Conservation (phyloP, 768 basidiomycete genomes). For the Termitomyces titanicus region DNA sequence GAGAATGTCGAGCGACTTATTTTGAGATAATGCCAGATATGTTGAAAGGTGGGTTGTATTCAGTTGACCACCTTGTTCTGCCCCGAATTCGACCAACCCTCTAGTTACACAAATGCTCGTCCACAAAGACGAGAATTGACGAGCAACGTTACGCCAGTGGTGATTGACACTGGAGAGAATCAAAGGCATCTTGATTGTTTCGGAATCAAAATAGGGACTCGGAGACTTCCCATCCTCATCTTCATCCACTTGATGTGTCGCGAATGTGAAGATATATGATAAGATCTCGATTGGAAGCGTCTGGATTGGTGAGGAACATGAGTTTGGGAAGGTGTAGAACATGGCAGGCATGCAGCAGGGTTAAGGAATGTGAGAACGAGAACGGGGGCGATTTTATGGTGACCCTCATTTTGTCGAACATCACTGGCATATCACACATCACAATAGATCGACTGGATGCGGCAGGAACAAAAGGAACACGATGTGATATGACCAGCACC, state of each 20-base stretch:
- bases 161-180: slow-evolving; percentile 44
- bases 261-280: slow-evolving; percentile 51
- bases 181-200: slow-evolving; percentile 42
- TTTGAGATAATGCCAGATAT: slow-evolving; percentile 44
- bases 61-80: slow-evolving; percentile 12
- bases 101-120: slow-evolving; percentile 48
- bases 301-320: slow-evolving; percentile 26
- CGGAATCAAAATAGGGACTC: slow-evolving; percentile 34
- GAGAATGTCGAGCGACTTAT: slow-evolving; percentile 49
- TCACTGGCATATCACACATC: slow-evolving; percentile 13
- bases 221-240: slow-evolving; percentile 19
- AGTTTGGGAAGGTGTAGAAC: slow-evolving; percentile 2
- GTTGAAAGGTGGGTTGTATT: slow-evolving; percentile 35
- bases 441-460: slow-evolving; percentile 13
- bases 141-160: slow-evolving; percentile 50
- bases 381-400: slow-evolving; percentile 24
- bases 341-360: neutral
- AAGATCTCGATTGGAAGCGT: slow-evolving; percentile 55
- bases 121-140: slow-evolving; percentile 50
- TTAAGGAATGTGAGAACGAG: neutral
- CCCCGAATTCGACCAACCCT: slow-evolving; percentile 26
- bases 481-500: slow-evolving; percentile 19
- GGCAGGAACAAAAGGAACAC: slow-evolving; percentile 31
- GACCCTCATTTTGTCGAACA: slow-evolving; percentile 25
- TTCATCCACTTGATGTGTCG: slow-evolving; percentile 29